phyloP scores from a whole-genome alignment of 2,329 filamentous ascomycete species.

The Arthrobotrys pseudoclavata region DNA sequence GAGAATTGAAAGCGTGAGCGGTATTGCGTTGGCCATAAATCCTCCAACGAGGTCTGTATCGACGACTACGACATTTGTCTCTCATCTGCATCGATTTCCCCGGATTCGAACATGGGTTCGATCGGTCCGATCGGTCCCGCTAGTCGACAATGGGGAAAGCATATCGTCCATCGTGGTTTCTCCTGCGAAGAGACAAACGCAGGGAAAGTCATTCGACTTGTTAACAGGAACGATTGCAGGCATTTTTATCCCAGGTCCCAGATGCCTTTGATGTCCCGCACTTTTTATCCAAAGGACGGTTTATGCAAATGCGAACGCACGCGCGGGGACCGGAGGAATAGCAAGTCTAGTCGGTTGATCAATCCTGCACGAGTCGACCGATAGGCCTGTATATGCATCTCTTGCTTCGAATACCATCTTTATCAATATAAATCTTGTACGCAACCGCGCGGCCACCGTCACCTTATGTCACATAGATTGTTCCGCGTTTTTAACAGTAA shows the following conservation, averaged over 20 bases:
- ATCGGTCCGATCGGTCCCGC: slow-evolving; percentile 3
- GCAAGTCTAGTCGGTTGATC: slow-evolving; percentile 14
- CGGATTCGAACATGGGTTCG: slow-evolving; percentile 19
- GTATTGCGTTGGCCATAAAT: slow-evolving; percentile 5
- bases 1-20: background rate
- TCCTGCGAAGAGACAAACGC: background rate
- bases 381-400: background rate
- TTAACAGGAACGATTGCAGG: background rate
- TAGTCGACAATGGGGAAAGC: slow-evolving; percentile 15
- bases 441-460: slow-evolving; percentile 4
- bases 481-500: background rate
- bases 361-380: slow-evolving; percentile 6
- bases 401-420: background rate
- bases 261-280: slow-evolving; percentile 7
- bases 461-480: background rate
- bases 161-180: background rate
- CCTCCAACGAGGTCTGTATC: slow-evolving; percentile 10
- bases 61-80: background rate
- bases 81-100: slow-evolving; percentile 21
- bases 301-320: slow-evolving; percentile 11
- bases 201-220: background rate
- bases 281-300: background rate
- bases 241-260: background rate
- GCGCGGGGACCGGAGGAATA: background rate
- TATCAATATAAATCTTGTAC: background rate